These are phyloP conservation scores for Ogataea hybrid DNA, from an alignment of 1,139 yeast species.

Conservation along the genomic window DNA sequence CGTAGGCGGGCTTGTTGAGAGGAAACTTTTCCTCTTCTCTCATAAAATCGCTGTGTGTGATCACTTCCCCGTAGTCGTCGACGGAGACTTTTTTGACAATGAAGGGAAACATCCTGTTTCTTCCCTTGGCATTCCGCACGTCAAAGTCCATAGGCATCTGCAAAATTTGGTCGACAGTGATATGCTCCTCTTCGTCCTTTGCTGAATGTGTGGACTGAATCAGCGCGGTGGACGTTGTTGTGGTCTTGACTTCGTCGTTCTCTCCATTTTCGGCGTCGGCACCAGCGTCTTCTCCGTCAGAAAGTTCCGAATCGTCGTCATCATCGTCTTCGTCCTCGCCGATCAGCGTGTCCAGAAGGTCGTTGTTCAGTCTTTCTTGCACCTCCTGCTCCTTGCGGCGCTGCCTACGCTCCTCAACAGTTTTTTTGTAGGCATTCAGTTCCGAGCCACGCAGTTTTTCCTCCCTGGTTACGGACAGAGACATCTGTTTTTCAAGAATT, in stretches of 20 bases:
- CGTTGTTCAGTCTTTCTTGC: constrained; percentile 30
- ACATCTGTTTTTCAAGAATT: constrained; percentile 43
- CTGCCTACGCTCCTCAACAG: constrained; percentile 40
- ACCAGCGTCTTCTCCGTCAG: constrained; percentile 23
- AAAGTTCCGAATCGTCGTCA: constrained; percentile 19
- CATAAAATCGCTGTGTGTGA: constrained; percentile 63
- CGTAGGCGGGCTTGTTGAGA: constrained; percentile 25
- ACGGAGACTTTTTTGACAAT: constrained; percentile 52
- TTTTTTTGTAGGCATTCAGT: constrained; percentile 45
- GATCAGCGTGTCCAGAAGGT: constrained; percentile 25
- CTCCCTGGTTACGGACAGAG: constrained; percentile 42
- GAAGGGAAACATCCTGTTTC: constrained; percentile 80
- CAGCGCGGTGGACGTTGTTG: constrained; percentile 15
- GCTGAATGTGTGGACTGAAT: constrained; percentile 25
- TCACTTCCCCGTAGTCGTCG: constrained; percentile 85
- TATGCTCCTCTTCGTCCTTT: constrained; percentile 36
- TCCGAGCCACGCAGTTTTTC: constrained; percentile 51
- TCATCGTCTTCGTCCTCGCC: constrained; percentile 24
- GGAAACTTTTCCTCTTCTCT: constrained; percentile 49
- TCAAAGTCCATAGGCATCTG: constrained; percentile 56
- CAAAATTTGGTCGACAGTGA: constrained; percentile 23
- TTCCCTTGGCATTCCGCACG: constrained; percentile 57
- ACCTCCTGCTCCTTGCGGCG: constrained; percentile 20
- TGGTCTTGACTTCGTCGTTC: constrained; percentile 11
- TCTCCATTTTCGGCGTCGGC: constrained; percentile 9